Evolutionary conservation across 148 eudicot species (phyloP), one percentile per base, ranked within the genome.

Genomic region (Tetragonia tetragonoides): DNA sequence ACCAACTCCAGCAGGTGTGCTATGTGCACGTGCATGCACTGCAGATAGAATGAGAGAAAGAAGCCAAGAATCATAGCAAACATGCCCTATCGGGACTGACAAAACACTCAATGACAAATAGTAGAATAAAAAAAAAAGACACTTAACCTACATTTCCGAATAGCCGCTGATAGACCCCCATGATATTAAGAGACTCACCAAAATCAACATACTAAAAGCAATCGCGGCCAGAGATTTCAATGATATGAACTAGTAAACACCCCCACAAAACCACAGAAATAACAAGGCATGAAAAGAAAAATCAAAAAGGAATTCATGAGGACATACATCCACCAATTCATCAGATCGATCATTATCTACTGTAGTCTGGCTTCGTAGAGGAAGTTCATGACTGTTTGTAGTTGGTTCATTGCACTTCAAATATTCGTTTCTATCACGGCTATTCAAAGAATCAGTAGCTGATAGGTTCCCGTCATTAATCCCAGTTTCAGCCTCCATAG

Each of bases 321-420:
- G 69, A 70, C 88, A 66, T 83, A 87, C 90, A 81, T 87, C 90
- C 41, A 76, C 81, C 77, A 85, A 66, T 15, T 75, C 84, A 60
- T 81, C 87, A 23, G 71, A 57, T 72, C 79, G 81, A 40, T 74
- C 80, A 70, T 41, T 81, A 61, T 74, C 49, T 37, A 3, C 63
- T 14, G 54, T 51, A 57, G 74, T 62, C 44, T 59, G 83, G 75
- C 70, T 64, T 40, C 79, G 82, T 68, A 79, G 47, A 46, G 18
- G 75, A 76, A 73, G 81, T 57, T 81, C 81, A 34, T 68, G 62
- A 47, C 65, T 39, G 20, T 77, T 57, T 46, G 74, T 66, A 74
- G 21, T 56, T 68, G 81, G 56, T n/a, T 41, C 56, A n/a, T 38
- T 57, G 54, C 47, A 42, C 57, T 70, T 75, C 75, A 72, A 47